Evolutionary conservation across 768 basidiomycete genomes (phyloP), one percentile per base, ranked within the genome.

Genomic region (Cystoderma amianthinum): DNA sequence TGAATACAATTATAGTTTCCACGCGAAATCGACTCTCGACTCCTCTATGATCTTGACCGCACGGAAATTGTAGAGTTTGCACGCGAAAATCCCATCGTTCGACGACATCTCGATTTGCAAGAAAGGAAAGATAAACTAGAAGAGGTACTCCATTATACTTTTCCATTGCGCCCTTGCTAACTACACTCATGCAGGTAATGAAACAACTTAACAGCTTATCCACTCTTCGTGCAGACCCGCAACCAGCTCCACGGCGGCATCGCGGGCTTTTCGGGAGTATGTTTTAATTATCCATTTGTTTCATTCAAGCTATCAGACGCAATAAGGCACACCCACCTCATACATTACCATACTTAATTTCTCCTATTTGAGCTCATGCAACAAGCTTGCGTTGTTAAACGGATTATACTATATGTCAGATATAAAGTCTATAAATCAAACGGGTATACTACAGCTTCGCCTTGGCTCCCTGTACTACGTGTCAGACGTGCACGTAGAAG

Each of bases 101-200:
- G 83, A 46, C 71, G 71, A 38, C 96, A 99, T 57, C 70, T 99
- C 15, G 94, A 98, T 44, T 65, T 99, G 32, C 96, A 99, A 58
- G 94, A 93, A 42, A 74, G 96, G 32, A 99, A 98, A 54, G 94
- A 99, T 60, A 97, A 97, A 63, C 72, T 98, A 13, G 96, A 98
- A 59, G 89, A 94, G 75, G 89, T 85, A 47, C 47, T n/a, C n/a
- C n/a, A n/a, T n/a, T n/a, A n/a, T n/a, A n/a, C n/a, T n/a, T n/a
- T n/a, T n/a, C n/a, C n/a, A n/a, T n/a, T n/a, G n/a, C n/a, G n/a
- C n/a, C n/a, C n/a, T n/a, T n/a, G n/a, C n/a, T n/a, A n/a, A n/a
- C n/a, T n/a, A n/a, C n/a, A n/a, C n/a, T 19, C 7, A 36, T 43
- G 0, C 51, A 91, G 87, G 91, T 94, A 38, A 95, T 94, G 88